phyloP scores from a whole-genome alignment of 1,284 basidiomycete species.

The Cutaneotrichosporon spelunceum region DNA sequence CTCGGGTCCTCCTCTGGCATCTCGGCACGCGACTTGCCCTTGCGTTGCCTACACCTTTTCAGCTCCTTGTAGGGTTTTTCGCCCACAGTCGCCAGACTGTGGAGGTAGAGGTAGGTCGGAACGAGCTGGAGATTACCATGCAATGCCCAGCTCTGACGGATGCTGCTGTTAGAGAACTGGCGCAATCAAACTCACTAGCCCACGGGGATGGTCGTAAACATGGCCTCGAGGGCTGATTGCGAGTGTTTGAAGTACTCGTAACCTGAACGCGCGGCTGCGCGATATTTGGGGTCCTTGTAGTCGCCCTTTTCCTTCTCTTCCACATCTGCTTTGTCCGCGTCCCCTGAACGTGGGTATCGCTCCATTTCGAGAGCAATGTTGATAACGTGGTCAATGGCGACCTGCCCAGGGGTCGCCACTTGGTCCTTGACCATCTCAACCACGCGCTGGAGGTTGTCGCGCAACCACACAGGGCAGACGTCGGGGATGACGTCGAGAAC shows the following conservation, averaged over 20 bases:
- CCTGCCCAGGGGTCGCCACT: slow-evolving; percentile 18
- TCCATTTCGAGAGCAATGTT: slow-evolving; percentile 34
- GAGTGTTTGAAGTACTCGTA: not conserved
- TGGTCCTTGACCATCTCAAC: slow-evolving; percentile 16
- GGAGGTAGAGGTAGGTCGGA: slow-evolving; percentile 32
- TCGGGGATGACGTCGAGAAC: slow-evolving; percentile 46
- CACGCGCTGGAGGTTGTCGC: slow-evolving; percentile 6
- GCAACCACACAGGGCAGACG: slow-evolving; percentile 31
- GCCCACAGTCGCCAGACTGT: slow-evolving; percentile 13
- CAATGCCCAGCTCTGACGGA: slow-evolving; percentile 20
- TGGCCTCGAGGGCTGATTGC: slow-evolving; percentile 3
- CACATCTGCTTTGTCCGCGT: slow-evolving; percentile 6
- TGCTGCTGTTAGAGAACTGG: slow-evolving; percentile 22
- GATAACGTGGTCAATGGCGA: slow-evolving; percentile 24
- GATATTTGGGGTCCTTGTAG: slow-evolving; percentile 28
- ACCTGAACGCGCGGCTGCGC: slow-evolving; percentile 2
- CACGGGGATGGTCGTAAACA: slow-evolving; percentile 16
- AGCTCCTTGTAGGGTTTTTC: slow-evolving; percentile 35
- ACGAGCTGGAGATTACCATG: slow-evolving; percentile 25
- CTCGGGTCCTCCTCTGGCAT: not conserved
- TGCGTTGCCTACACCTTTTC: slow-evolving; percentile 36
- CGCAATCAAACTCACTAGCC: slow-evolving; percentile 23
- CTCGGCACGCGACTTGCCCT: slow-evolving; percentile 50
- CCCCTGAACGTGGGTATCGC: slow-evolving; percentile 33
- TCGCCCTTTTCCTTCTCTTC: slow-evolving; percentile 18